These are phyloP conservation scores for Amanita thiersii DNA, from an alignment of 768 basidiomycete species.

Conservation along the genomic window DNA sequence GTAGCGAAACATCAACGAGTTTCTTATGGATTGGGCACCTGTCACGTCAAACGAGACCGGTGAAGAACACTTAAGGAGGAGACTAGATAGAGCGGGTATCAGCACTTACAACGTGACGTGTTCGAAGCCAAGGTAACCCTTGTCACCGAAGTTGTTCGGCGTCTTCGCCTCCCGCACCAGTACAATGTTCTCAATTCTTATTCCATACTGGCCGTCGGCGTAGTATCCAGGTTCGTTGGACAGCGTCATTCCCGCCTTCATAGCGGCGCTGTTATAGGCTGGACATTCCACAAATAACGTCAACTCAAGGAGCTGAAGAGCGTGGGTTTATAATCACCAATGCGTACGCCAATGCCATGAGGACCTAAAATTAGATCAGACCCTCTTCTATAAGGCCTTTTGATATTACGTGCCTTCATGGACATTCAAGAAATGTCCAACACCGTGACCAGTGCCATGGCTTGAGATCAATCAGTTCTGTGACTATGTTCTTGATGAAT, in stretches of 20 bases:
- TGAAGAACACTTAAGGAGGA: background rate
- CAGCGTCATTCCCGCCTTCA: conserved; percentile 84
- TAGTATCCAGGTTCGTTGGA: conserved; percentile 96
- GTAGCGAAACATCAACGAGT: conserved; percentile 55
- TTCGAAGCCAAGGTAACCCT: conserved; percentile 82
- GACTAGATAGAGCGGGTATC: background rate
- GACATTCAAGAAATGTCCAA: conserved; percentile 91
- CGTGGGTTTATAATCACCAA: conserved; percentile 21
- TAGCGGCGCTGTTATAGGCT: conserved; percentile 61
- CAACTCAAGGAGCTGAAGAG: background rate
- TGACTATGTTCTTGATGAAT: background rate
- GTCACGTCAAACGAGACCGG: conserved; percentile 10
- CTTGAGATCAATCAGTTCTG: conserved; percentile 26
- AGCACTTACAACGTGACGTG: conserved; percentile 74
- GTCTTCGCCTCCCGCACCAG: conserved; percentile 68
- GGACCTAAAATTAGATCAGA: conserved; percentile 27
- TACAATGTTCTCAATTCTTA: conserved; percentile 88
- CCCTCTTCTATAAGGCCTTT: background rate
- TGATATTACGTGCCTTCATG: conserved; percentile 56
- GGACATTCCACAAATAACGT: conserved; percentile 4
- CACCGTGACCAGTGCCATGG: conserved; percentile 92
- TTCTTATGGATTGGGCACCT: conserved; percentile 87
- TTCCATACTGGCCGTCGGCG: conserved; percentile 83
- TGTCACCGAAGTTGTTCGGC: conserved; percentile 71
- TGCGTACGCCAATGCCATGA: conserved; percentile 55